These are phyloP conservation scores for Zangia roseola DNA, from an alignment of 768 basidiomycete species.

Conservation along the genomic window DNA sequence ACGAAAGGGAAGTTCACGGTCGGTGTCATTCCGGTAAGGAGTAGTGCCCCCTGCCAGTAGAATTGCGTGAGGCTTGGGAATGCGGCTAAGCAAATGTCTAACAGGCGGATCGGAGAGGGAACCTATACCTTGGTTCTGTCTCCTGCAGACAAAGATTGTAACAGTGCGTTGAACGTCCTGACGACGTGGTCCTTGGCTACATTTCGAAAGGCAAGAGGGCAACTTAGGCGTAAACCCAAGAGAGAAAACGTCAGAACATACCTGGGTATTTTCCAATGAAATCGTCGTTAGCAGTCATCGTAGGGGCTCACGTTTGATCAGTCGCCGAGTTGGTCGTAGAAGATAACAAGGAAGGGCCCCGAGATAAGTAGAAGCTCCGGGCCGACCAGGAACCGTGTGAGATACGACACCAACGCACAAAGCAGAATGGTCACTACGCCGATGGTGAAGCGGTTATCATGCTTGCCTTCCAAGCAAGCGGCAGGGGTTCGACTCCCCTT, in stretches of 20 bases:
- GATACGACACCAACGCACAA: too few species aligned
- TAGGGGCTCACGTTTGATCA: background rate
- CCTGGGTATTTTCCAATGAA: slow-evolving; percentile 24
- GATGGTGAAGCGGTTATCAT: slow-evolving; percentile 93
- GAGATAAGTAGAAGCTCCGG: too few species aligned
- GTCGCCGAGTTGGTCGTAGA: background rate
- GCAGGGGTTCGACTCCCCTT: slow-evolving; percentile 80
- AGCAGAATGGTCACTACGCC: slow-evolving; percentile 40
- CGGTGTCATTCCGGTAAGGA: slow-evolving; percentile 76
- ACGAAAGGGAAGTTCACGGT: slow-evolving; percentile 73
- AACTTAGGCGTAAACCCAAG: background rate
- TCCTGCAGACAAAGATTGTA: slow-evolving; percentile 45
- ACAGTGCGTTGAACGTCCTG: slow-evolving; percentile 53
- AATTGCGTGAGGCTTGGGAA: slow-evolving; percentile 61
- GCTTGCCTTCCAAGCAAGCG: slow-evolving; percentile 85
- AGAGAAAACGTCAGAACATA: slow-evolving; percentile 3
- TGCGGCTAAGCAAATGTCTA: background rate
- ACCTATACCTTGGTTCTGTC: slow-evolving; percentile 53
- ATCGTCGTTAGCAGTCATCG: slow-evolving; percentile 5
- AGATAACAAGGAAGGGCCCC: background rate
- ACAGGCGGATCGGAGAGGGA: background rate
- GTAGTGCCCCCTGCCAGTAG: slow-evolving; percentile 64
- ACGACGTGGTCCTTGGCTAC: slow-evolving; percentile 51
- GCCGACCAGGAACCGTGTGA: too few species aligned
- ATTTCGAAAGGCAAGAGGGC: background rate